phyloP scores from a whole-genome alignment of 305 asterid genomes.

The Euphrasia arctica region DNA sequence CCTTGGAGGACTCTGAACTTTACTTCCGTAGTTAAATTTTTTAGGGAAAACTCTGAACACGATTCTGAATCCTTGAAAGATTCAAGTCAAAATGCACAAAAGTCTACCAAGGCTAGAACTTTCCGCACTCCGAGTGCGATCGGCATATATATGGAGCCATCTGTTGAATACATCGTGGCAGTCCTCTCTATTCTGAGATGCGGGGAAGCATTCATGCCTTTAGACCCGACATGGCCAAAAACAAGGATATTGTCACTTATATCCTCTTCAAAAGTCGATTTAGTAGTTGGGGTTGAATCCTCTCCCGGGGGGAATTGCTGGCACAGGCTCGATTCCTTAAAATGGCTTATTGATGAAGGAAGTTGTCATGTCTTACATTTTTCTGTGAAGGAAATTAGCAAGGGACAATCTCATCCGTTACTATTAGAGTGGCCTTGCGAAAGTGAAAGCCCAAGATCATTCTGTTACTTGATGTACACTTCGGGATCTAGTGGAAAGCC shows the following conservation, averaged over 20 bases:
- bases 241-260: conserved; percentile 58
- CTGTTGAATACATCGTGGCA: conserved; percentile 77
- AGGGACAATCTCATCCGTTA: conserved; percentile 34
- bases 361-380: conserved; percentile 45
- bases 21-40: conserved; percentile 28
- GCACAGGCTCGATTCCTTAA: conserved; percentile 60
- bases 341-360: conserved; percentile 64
- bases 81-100: conserved; percentile 30
- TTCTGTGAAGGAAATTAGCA: conserved; percentile 39
- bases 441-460: conserved; percentile 52
- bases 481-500: conserved; percentile 95
- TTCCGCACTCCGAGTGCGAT: conserved; percentile 52
- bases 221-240: conserved; percentile 87
- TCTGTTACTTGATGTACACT: conserved; percentile 91
- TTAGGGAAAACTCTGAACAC: conserved; percentile 21
- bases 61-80: conserved; percentile 24
- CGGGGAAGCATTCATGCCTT: conserved; percentile 93
- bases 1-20: conserved; percentile 20
- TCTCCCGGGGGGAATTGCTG: conserved; percentile 38
- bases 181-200: conserved; percentile 82
- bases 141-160: conserved; percentile 86
- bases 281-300: conserved; percentile 49
- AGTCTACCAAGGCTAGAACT: conserved; percentile 26
- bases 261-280: conserved; percentile 56
- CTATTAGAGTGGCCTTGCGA: conserved; percentile 70